A percentile compares a stretch with the other conserved stretches of the same genome.
These are phyloP conservation scores for Rhododendron mucronatum DNA, from an alignment of 148 eudicot genomes.

Conservation along the genomic window DNA sequence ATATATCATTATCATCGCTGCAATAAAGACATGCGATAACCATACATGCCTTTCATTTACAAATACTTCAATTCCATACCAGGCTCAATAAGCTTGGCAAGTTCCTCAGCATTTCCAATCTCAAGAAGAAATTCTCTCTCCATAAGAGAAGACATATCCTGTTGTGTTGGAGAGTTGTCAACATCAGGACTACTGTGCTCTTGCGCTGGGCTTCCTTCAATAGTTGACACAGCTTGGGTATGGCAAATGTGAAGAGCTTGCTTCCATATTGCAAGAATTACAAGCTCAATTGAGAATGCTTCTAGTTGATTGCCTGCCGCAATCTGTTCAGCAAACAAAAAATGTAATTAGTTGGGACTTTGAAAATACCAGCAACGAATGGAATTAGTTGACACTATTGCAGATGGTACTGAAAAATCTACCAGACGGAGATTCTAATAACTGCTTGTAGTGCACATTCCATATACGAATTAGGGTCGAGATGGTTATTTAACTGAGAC, in stretches of 20 bases:
- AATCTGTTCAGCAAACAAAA: conserved; percentile 32
- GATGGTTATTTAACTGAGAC: not conserved
- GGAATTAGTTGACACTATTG: not conserved
- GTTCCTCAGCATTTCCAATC: conserved; percentile 76
- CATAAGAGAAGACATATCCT: conserved; percentile 54
- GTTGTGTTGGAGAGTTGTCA: conserved; percentile 31
- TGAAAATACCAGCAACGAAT: not conserved
- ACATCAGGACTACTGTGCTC: conserved; percentile 37
- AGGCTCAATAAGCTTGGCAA: conserved; percentile 60
- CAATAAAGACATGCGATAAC: not conserved
- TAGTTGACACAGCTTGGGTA: conserved; percentile 62
- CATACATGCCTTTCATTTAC: not conserved
- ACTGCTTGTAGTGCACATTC: not conserved
- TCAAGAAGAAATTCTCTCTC: conserved; percentile 69
- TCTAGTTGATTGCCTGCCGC: conserved; percentile 57
- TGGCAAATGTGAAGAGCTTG: conserved; percentile 75
- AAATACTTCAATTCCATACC: conserved; percentile 40
- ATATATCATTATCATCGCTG: not conserved
- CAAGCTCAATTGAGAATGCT: conserved; percentile 82
- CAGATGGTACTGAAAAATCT: not conserved
- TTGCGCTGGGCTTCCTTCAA: conserved; percentile 56
- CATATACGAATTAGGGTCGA: not conserved
- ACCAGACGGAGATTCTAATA: not conserved
- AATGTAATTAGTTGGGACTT: not conserved
- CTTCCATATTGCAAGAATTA: conserved; percentile 80